Base-by-base conservation (phyloP, 768 basidiomycete species). In the Hemileccinum impolitum region DNA sequence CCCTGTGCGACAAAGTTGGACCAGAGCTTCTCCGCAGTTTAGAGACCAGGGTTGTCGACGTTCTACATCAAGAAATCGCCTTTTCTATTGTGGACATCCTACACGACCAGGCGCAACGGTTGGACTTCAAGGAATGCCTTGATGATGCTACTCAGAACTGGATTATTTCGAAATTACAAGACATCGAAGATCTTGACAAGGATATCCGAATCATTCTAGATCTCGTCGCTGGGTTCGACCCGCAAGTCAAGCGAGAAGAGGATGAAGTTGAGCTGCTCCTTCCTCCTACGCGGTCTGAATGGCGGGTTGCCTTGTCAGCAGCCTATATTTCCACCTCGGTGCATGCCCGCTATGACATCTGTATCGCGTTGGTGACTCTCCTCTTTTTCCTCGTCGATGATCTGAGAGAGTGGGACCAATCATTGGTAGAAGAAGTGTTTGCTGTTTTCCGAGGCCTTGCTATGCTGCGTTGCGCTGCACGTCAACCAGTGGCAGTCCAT, bases 401-500 rank as follows among this genome's bases (percentile, higher is more conserved):
- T 34, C 67, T 85, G n/a, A 68, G 70, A 31, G 68, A 72, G 30
- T 86, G 85, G 82, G 81, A 85, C 59, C 79, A 80, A 15, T 70
- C 81, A 18, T 59, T 88, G 23, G 65, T 87, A 40, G 82, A 80
- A 9, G 87, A 90, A 61, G 78, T 89, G 19, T 84, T 91, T 64
- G 85, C 86, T 8, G 81, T 90, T 23, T 90, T 86, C 56, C 78
- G 88, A n/a, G 87, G 86, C 13, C 70, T 87, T 19, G 81, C 85
- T 19, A 85, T 88, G 73, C 71, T 90, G 17, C 84, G 81, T 23
- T 78, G 75, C 49, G 71, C 83, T 40, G 70, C 76, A 14, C 73
- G 73, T 41, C 86, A 85, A 58, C 81, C 85, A 44, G 77, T 76
- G n/a, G 72, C 67, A 3, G 70, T 74, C 35, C 49, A 50, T 10